A percentile compares a stretch with the other conserved stretches of the same genome.
These are phyloP conservation scores for Monosporascus sp. DNA, from an alignment of 2,329 filamentous ascomycete species.

Conservation along the genomic window DNA sequence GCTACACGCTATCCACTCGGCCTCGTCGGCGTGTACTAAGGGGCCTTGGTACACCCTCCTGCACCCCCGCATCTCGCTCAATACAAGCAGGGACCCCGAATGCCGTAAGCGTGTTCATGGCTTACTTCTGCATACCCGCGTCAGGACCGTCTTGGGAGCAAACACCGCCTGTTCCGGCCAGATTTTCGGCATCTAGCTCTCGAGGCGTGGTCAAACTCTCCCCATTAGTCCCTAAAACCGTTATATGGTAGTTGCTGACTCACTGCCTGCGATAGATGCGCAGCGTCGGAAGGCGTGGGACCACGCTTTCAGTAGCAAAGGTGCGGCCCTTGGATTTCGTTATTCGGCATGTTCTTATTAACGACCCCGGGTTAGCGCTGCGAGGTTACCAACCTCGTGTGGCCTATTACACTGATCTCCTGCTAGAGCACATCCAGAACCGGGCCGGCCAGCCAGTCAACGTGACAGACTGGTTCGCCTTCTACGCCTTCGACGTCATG, in stretches of 20 bases:
- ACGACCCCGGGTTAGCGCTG: neutral
- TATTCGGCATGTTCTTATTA: neutral
- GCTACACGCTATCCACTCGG: neutral
- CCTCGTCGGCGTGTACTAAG: neutral
- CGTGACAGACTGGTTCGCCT: conserved; percentile 28
- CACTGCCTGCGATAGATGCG: conserved; percentile 6
- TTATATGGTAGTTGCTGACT: no score
- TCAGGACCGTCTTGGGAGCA: no score
- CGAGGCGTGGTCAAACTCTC: no score
- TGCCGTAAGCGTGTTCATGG: no score
- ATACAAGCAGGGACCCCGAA: no score
- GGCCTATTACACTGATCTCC: conserved; percentile 15
- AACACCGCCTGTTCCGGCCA: no score
- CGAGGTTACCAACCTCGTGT: conserved; percentile 25
- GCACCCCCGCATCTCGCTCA: no score
- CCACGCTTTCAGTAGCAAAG: conserved; percentile 25
- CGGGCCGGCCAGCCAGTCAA: conserved; percentile 20
- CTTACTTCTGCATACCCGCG: no score
- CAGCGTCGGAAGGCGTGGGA: conserved; percentile 30
- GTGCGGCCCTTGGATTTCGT: conserved; percentile 8
- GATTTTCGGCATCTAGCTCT: no score
- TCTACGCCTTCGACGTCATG: conserved; percentile 36
- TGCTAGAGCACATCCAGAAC: conserved; percentile 18
- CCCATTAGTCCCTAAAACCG: no score
- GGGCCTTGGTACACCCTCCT: neutral